Percentiles rank a stretch among this genome's conserved stretches.
Conservation (phyloP, 1,139 yeast species). For the Blastobotrys indianensis region DNA sequence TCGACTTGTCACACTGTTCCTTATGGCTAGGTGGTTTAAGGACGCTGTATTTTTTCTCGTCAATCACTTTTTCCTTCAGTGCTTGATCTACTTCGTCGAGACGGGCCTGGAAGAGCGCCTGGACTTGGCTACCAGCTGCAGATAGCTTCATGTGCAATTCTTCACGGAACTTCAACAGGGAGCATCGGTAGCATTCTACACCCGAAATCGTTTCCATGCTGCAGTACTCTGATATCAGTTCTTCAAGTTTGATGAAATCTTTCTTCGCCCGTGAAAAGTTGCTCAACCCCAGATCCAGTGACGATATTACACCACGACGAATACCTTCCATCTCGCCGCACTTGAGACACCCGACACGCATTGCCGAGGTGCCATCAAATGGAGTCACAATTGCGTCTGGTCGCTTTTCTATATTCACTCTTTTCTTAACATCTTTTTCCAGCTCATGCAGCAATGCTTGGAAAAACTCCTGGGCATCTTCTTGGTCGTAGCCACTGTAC, state of each 20-base stretch:
- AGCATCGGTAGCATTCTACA: conserved; percentile 90
- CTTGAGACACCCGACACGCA: conserved; percentile 77
- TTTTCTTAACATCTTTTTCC: conserved; percentile 49
- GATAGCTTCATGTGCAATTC: conserved; percentile 39
- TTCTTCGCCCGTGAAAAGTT: conserved; percentile 40
- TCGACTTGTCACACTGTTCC: conserved; percentile 71
- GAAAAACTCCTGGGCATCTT: conserved; percentile 92
- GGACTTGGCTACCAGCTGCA: conserved; percentile 14
- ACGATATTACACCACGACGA: conserved; percentile 73
- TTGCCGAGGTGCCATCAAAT: conserved; percentile 81
- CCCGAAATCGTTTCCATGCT: conserved; percentile 83
- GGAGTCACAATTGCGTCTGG: conserved; percentile 62
- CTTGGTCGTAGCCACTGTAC: conserved; percentile 80
- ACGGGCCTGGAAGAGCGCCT: conserved; percentile 44
- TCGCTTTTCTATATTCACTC: conserved; percentile 13
- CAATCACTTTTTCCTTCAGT: conserved; percentile 58
- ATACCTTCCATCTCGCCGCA: conserved; percentile 96
- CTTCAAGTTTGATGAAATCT: conserved; percentile 44
- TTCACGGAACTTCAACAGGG: conserved; percentile 44
- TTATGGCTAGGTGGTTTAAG: conserved; percentile 72
- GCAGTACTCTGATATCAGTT: conserved; percentile 64
- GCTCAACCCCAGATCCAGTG: conserved; percentile 63
- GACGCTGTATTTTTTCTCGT: conserved; percentile 70
- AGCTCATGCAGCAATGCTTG: conserved; percentile 69
- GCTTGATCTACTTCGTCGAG: conserved; percentile 53